Evolutionary conservation across 805 yeast genomes (phyloP).

Genomic region (Schizosaccharomyces octosporus): DNA sequence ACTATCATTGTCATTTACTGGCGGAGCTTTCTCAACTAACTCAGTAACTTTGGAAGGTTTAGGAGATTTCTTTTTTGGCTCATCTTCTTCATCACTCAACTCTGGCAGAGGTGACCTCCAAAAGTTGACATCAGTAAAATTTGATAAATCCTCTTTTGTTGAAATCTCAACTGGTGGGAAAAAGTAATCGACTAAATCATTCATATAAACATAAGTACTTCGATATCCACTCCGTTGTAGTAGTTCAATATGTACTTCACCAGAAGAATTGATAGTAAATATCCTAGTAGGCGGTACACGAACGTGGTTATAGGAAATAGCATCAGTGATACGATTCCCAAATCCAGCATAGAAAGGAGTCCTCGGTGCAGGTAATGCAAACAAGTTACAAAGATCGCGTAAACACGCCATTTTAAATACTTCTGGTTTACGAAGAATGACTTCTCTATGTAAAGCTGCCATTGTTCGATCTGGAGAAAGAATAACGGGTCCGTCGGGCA

Average conservation of each 20-base stretch:
- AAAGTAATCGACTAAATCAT: constrained; percentile 87
- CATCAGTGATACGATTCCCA: constrained; percentile 91
- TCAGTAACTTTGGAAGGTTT: background rate
- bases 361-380: constrained; percentile 22
- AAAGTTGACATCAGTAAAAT: constrained; percentile 64
- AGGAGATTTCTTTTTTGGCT: constrained; percentile 1
- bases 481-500: constrained; percentile 85
- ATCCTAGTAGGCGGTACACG: constrained; percentile 84
- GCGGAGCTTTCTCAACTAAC: background rate
- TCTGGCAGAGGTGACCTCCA: constrained; percentile 70
- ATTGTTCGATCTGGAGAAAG: constrained; percentile 87
- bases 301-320: constrained; percentile 77
- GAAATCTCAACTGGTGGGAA: constrained; percentile 53
- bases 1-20: background rate
- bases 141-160: constrained; percentile 21
- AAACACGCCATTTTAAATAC: constrained; percentile 96
- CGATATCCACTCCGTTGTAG: constrained; percentile 80
- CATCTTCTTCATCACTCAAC: constrained; percentile 13
- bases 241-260: constrained; percentile 92
- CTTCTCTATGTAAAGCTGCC: constrained; percentile 81
- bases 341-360: constrained; percentile 94
- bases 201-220: constrained; percentile 66
- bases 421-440: constrained; percentile 82
- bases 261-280: constrained; percentile 85
- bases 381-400: constrained; percentile 57